These are phyloP conservation scores for Hysterangium stoloniferum DNA, from an alignment of 768 basidiomycete species.

Conservation along the genomic window DNA sequence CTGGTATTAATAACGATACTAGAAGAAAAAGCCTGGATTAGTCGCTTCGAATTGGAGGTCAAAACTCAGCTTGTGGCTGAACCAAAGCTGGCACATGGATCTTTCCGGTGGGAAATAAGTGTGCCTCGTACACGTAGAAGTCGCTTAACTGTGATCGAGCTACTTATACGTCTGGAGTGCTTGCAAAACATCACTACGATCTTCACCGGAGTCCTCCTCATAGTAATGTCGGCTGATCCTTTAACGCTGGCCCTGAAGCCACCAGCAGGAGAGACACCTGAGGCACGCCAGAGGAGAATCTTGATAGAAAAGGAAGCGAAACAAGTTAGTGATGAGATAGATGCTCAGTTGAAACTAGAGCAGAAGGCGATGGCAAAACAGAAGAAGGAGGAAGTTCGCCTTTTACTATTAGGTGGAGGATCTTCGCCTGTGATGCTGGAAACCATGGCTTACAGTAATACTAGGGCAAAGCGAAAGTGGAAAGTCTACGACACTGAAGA, in stretches of 20 bases:
- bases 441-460: not conserved
- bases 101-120: no score
- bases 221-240: conserved; percentile 51
- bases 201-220: no score
- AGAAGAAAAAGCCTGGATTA: no score
- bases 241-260: conserved; percentile 53
- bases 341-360: conserved; percentile 41
- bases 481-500: conserved; percentile 60
- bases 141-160: no score
- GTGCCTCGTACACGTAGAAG: no score
- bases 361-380: conserved; percentile 24
- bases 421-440: not conserved
- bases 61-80: no score
- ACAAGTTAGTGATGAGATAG: conserved; percentile 45
- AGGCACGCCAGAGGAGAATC: conserved; percentile 33
- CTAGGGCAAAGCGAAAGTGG: conserved; percentile 54
- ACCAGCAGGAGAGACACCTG: conserved; percentile 41
- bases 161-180: no score
- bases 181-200: no score
- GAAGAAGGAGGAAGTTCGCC: conserved; percentile 35
- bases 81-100: no score
- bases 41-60: no score
- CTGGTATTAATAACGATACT: no score
- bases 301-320: conserved; percentile 43
- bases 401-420: conserved; percentile 46